Evolutionary conservation across 2,329 filamentous ascomycete species (phyloP).

Genomic region (Graphium sp.): DNA sequence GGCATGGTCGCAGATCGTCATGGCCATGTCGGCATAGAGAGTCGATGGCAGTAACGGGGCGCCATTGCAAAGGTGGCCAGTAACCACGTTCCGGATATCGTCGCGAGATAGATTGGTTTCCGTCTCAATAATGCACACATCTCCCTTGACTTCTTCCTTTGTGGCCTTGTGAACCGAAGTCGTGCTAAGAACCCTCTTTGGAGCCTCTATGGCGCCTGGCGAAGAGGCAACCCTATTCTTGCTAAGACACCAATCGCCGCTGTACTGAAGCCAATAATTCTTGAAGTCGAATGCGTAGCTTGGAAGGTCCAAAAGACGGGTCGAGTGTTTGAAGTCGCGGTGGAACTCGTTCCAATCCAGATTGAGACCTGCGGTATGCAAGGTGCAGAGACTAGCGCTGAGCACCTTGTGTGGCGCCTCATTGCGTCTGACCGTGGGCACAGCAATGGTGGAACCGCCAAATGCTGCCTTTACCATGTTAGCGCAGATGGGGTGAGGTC

Average conservation of each 20-base stretch:
- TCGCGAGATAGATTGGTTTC: constrained; percentile 50
- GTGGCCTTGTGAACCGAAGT: constrained; percentile 49
- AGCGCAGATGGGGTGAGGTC: constrained; percentile 51
- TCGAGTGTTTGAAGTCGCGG: constrained; percentile 22
- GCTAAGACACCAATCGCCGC: constrained; percentile 54
- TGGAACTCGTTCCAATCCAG: constrained; percentile 60
- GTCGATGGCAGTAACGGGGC: constrained; percentile 47
- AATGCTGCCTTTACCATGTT: constrained; percentile 49
- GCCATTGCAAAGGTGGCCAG: constrained; percentile 52
- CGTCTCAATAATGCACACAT: constrained; percentile 33
- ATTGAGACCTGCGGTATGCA: constrained; percentile 44
- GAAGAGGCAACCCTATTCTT: constrained; percentile 43
- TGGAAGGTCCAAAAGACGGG: constrained; percentile 42
- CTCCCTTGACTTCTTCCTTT: constrained; percentile 43
- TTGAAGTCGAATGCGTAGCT: constrained; percentile 58
- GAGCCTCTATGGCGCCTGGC: constrained; percentile 15
- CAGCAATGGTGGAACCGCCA: constrained; percentile 29
- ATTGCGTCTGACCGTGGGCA: constrained; percentile 44
- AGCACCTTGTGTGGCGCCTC: constrained; percentile 51
- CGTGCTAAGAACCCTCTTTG: constrained; percentile 41
- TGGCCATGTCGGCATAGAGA: constrained; percentile 41
- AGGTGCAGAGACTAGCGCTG: constrained; percentile 31
- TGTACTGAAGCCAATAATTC: constrained; percentile 49
- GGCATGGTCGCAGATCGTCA: constrained; percentile 44
- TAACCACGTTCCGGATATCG: constrained; percentile 41